Conservation (phyloP, 768 basidiomycete genomes). For the Phaeotremella skinneri region DNA sequence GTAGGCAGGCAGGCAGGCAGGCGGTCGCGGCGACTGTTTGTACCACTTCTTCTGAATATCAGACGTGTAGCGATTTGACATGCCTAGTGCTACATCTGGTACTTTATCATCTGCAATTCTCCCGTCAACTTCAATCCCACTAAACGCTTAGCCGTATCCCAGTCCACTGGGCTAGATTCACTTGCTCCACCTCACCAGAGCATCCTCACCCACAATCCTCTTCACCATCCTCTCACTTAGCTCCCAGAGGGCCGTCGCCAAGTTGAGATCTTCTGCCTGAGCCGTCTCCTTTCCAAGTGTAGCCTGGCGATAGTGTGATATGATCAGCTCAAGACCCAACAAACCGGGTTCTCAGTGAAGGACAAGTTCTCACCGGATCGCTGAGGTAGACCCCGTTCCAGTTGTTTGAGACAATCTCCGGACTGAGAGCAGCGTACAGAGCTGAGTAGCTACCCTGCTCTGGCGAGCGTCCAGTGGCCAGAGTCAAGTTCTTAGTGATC, state of each 20-base stretch:
- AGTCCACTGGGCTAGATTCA: no score
- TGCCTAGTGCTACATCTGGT: no score
- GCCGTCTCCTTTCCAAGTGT: slow-evolving; percentile 42
- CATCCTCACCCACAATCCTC: slow-evolving; percentile 38
- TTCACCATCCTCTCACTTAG: slow-evolving; percentile 43
- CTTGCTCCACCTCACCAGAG: slow-evolving; percentile 27
- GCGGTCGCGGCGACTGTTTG: no score
- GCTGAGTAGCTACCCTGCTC: slow-evolving; percentile 47
- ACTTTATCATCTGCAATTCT: no score
- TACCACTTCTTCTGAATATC: no score
- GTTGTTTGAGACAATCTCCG: slow-evolving; percentile 44
- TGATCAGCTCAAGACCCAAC: neutral
- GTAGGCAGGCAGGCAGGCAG: no score
- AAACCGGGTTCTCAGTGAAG: neutral
- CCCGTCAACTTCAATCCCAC: no score
- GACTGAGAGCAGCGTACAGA: slow-evolving; percentile 33
- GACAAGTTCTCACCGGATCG: slow-evolving; percentile 30
- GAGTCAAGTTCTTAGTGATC: slow-evolving; percentile 28
- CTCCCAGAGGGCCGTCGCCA: slow-evolving; percentile 43
- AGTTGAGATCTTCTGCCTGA: slow-evolving; percentile 35
- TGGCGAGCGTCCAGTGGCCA: slow-evolving; percentile 28
- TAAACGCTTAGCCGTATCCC: no score
- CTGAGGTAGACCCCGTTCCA: slow-evolving; percentile 46
- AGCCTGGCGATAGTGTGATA: neutral
- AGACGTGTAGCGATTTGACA: no score